These are phyloP conservation scores for Geranium incanum DNA, from an alignment of 441 rosid species.

Conservation along the genomic window DNA sequence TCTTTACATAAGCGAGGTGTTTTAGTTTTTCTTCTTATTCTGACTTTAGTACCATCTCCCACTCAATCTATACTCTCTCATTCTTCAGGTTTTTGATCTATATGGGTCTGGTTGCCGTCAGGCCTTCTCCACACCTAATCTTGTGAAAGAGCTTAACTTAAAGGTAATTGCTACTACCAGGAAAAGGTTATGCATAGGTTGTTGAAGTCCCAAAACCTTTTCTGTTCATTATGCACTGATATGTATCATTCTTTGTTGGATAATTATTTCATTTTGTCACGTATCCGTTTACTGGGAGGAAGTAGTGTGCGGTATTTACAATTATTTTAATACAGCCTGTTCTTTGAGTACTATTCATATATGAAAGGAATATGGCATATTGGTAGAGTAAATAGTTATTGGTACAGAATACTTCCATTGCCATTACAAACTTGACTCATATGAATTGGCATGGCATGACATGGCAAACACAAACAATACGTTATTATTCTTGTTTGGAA, in stretches of 20 bases:
- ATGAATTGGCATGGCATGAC: not conserved
- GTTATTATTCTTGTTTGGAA: not conserved
- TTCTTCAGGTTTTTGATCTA: slow-evolving; percentile 68
- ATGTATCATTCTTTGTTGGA: not conserved
- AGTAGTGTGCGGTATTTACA: not conserved
- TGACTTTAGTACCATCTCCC: not conserved
- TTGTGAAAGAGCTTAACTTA: slow-evolving; percentile 58
- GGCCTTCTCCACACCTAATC: slow-evolving; percentile 63
- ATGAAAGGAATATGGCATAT: not conserved
- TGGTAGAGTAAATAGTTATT: not conserved
- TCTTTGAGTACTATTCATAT: not conserved
- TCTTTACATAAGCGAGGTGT: not conserved
- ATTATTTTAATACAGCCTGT: not conserved
- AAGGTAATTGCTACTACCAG: slow-evolving; percentile 38
- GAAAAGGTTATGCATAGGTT: not conserved
- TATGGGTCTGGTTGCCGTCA: slow-evolving; percentile 79
- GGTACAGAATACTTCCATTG: not conserved
- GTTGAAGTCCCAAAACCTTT: not conserved
- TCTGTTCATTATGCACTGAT: not conserved
- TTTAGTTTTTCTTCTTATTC: not conserved
- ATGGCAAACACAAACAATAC: not conserved
- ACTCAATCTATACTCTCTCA: not conserved
- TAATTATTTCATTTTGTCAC: not conserved
- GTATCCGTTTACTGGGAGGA: not conserved
- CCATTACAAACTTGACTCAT: not conserved